phyloP scores from a whole-genome alignment of 2,329 filamentous ascomycete species.

The Penicillium sp. region DNA sequence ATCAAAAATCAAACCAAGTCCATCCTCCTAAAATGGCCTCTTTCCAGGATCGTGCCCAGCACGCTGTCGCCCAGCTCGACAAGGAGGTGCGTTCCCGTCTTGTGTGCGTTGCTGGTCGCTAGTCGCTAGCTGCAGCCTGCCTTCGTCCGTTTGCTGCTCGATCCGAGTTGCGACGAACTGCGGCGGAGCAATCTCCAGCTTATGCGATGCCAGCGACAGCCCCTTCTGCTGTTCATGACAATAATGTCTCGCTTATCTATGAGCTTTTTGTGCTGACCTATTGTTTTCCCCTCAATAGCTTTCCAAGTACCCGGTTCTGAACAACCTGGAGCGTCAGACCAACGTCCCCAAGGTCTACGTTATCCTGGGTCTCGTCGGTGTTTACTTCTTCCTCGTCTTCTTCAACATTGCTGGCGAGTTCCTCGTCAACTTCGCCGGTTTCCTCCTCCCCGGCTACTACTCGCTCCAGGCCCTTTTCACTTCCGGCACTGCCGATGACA shows the following conservation, averaged over 20 bases:
- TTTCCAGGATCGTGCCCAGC: constrained; percentile 66
- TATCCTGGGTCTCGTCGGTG: constrained; percentile 65
- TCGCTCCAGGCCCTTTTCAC: constrained; percentile 68
- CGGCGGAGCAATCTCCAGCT: neutral
- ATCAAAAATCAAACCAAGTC: constrained; percentile 14
- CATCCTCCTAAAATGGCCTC: constrained; percentile 40
- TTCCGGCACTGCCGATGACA: constrained; percentile 64
- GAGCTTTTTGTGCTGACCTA: constrained; percentile 8
- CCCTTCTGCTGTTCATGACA: neutral
- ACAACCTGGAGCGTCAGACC: constrained; percentile 71
- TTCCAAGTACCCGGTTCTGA: constrained; percentile 68
- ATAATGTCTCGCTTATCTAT: neutral
- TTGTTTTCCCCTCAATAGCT: constrained; percentile 51
- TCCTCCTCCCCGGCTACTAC: constrained; percentile 69
- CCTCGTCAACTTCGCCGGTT: constrained; percentile 69
- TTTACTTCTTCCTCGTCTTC: constrained; percentile 73
- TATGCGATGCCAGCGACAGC: neutral
- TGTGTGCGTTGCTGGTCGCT: constrained; percentile 28
- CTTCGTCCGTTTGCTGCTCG: constrained; percentile 9
- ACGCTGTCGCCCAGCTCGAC: constrained; percentile 69
- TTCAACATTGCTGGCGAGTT: constrained; percentile 73
- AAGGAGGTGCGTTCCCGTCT: constrained; percentile 61
- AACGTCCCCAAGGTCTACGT: constrained; percentile 71
- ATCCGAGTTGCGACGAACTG: neutral
- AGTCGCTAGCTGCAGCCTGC: constrained; percentile 24